These are phyloP conservation scores for Sporothrix dimorphospora DNA, from an alignment of 2,329 filamentous ascomycete species.

Conservation along the genomic window DNA sequence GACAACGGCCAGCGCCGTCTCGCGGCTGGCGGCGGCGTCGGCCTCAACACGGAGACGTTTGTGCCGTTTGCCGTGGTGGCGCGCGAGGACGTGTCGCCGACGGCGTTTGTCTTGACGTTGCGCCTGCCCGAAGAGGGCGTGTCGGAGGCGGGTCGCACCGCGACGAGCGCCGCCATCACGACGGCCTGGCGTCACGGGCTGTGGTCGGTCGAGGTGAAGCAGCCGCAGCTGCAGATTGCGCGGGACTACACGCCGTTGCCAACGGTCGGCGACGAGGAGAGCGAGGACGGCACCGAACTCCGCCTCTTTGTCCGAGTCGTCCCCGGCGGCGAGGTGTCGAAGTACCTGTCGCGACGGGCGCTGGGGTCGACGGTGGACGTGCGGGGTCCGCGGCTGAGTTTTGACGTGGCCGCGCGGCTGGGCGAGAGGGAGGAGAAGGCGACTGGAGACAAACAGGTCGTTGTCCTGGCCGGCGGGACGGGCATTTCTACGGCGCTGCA, in stretches of 20 bases:
- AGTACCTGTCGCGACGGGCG: slow-evolving; percentile 70
- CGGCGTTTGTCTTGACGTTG: slow-evolving; percentile 70
- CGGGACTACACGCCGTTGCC: slow-evolving; percentile 90
- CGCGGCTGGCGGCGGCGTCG: slow-evolving; percentile 1
- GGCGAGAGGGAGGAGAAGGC: slow-evolving; percentile 31
- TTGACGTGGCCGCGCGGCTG: slow-evolving; percentile 49
- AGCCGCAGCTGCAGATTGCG: slow-evolving; percentile 90
- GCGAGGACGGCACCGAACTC: slow-evolving; percentile 45
- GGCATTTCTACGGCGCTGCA: slow-evolving; percentile 91
- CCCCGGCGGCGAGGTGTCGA: slow-evolving; percentile 80
- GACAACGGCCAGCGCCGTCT: slow-evolving; percentile 15
- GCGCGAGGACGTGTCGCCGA: slow-evolving; percentile 66
- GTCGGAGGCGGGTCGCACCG: not conserved
- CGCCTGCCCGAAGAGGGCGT: slow-evolving; percentile 42
- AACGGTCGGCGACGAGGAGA: slow-evolving; percentile 41
- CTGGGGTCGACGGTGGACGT: slow-evolving; percentile 70
- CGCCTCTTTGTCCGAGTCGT: slow-evolving; percentile 80
- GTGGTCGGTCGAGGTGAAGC: slow-evolving; percentile 91
- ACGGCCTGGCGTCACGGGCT: slow-evolving; percentile 64
- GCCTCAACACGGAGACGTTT: slow-evolving; percentile 64
- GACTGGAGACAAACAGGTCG: slow-evolving; percentile 49
- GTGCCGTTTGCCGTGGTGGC: slow-evolving; percentile 66
- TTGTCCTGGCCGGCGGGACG: slow-evolving; percentile 91
- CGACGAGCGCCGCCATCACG: slow-evolving; percentile 38
- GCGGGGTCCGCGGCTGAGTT: slow-evolving; percentile 77